Evolutionary conservation across 352 stramenopile species (phyloP), one percentile per base, ranked within the genome.

Genomic region (Plasmopara viticola): DNA sequence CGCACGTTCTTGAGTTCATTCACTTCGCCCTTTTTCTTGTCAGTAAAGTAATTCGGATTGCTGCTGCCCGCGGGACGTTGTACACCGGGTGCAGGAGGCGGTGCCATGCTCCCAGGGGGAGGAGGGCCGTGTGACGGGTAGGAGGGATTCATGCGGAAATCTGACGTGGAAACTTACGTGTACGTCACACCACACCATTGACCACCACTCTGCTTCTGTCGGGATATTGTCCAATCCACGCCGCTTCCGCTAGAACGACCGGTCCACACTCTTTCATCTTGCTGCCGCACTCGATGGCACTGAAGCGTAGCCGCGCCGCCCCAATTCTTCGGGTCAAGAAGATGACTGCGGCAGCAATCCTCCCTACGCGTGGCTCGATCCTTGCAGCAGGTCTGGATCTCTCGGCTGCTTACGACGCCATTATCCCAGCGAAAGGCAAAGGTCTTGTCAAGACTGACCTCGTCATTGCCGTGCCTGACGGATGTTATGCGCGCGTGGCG

Each of bases 401-500:
- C 38, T 78, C 86, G 14, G 87, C 72, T 57, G 78, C 90, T 35
- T 86, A 95, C 59, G 78, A 95, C 49, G 84, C 71, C 10, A 76
- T 95, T 4, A 88, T 99, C 43, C 86, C 89, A 8, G 87, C 95
- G 13, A 70, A 79, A 9, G 90, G 90, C 60, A 97, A 98, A 58
- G 94, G 70, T 3, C 74, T 99, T 38, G 85, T 99, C 54, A 97
- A 97, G 69, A 99, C 97, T n/a, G 96, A 98, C 64, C 69, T 99
- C 9, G 78, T 78, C 41, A 96, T 99, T 57, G 90, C 90, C 6
- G 96, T 98, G 65, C 97, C 97, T 7, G 49, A 70, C 4, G 91
- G 94, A 40, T 98, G 88, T 49, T 99, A 99, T 71, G 97, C 86
- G 10, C 84, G 97, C 10, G 94, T 99, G 58, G 80, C 83, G 30